phyloP scores from a whole-genome alignment of 176 grass and related monocot species.

The Oryza officinalis region DNA sequence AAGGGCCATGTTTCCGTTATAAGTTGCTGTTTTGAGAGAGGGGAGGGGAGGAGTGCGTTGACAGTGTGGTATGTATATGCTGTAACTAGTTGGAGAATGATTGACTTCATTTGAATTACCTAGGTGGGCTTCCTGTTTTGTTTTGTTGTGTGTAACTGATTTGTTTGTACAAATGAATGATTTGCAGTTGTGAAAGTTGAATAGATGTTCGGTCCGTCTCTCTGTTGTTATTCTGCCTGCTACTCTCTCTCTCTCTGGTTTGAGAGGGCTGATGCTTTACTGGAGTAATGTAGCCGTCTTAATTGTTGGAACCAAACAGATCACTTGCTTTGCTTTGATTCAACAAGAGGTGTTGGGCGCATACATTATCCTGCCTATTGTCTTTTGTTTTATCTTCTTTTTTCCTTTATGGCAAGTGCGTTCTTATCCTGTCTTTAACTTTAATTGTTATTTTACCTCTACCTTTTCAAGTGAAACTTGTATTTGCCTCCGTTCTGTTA shows the following conservation, averaged over 20 bases:
- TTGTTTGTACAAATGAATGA: not conserved
- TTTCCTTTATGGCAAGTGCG: too few species aligned
- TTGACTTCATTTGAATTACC: not conserved
- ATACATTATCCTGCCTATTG: too few species aligned
- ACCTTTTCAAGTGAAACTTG: too few species aligned
- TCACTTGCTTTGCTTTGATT: too few species aligned
- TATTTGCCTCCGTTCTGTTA: too few species aligned
- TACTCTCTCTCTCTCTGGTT: not conserved
- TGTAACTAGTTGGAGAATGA: conserved; percentile 17
- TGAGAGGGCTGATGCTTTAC: too few species aligned
- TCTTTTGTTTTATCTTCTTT: too few species aligned
- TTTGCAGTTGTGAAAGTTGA: not conserved
- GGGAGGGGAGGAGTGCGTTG: not conserved
- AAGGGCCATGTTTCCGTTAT: conserved; percentile 45
- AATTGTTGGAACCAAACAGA: too few species aligned
- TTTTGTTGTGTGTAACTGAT: not conserved
- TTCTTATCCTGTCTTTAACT: too few species aligned
- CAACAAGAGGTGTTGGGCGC: too few species aligned
- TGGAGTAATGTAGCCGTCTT: too few species aligned
- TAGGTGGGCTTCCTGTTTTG: not conserved
- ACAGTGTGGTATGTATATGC: not conserved
- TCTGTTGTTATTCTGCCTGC: not conserved
- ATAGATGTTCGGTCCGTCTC: not conserved
- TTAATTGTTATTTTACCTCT: too few species aligned
- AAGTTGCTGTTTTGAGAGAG: not conserved